These are phyloP conservation scores for Claviceps paspali DNA, from an alignment of 2,329 filamentous ascomycete genomes.

Conservation along the genomic window DNA sequence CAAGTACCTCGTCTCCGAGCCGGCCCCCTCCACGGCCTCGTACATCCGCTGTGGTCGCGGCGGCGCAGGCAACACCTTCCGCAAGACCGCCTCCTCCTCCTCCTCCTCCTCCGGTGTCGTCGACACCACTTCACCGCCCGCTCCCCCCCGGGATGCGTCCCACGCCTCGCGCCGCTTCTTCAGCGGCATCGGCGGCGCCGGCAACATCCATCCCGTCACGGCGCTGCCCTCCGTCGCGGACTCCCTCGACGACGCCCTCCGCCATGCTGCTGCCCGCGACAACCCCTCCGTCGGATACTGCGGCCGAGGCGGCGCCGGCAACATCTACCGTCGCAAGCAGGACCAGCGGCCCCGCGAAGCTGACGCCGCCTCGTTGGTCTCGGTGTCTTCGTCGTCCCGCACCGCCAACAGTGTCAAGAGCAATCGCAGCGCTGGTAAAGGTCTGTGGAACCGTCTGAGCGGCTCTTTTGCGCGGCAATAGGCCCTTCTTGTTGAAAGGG, in stretches of 20 bases:
- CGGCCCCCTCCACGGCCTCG: slow-evolving; percentile 16
- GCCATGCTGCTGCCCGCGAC: slow-evolving; percentile 27
- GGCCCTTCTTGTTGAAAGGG: too few relatives aligned
- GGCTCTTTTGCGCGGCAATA: slow-evolving; percentile 14
- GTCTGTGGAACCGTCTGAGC: slow-evolving; percentile 20
- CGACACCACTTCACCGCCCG: slow-evolving; percentile 14
- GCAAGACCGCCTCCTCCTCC: slow-evolving; percentile 14
- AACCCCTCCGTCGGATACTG: slow-evolving; percentile 39
- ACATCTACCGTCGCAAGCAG: slow-evolving; percentile 43
- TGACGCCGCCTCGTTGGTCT: slow-evolving; percentile 13
- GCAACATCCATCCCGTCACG: slow-evolving; percentile 39
- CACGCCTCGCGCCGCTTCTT: slow-evolving; percentile 41
- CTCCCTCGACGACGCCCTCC: slow-evolving; percentile 31
- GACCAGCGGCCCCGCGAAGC: too few relatives aligned
- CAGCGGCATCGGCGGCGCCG: slow-evolving; percentile 51
- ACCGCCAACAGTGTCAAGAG: slow-evolving; percentile 19
- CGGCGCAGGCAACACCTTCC: slow-evolving; percentile 41
- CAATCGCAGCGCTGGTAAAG: too few relatives aligned
- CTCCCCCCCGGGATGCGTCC: too few relatives aligned
- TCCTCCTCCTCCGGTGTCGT: slow-evolving; percentile 26
- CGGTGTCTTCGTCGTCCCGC: slow-evolving; percentile 12
- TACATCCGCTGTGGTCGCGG: slow-evolving; percentile 38
- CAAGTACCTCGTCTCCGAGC: slow-evolving; percentile 18
- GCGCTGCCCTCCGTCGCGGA: slow-evolving; percentile 25
- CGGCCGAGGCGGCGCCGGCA: slow-evolving; percentile 51